phyloP scores from a whole-genome alignment of 805 yeast genomes.

The Yarrowia osloensis region DNA sequence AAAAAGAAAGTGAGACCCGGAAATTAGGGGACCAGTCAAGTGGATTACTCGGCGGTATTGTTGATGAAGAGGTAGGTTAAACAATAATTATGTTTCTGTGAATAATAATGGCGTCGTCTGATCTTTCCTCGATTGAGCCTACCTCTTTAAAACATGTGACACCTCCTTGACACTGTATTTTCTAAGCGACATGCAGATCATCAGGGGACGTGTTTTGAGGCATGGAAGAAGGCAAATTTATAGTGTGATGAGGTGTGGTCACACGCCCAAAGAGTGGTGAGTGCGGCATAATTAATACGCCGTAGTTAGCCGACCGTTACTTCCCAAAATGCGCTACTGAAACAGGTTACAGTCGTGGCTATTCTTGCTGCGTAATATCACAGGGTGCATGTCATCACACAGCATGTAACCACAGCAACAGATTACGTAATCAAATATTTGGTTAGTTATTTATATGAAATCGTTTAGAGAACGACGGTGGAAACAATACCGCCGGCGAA shows the following conservation, averaged over 20 bases:
- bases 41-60: neutral
- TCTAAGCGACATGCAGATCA: neutral
- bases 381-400: neutral
- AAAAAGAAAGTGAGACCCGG: neutral
- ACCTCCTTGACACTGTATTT: neutral
- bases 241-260: neutral
- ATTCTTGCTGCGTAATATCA: no score
- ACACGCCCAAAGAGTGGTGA: neutral
- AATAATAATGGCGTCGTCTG: no score
- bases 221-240: neutral
- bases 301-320: no score
- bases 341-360: no score
- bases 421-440: neutral
- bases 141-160: neutral
- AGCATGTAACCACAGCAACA: neutral
- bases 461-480: neutral
- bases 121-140: no score
- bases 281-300: no score
- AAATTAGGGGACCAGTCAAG: neutral
- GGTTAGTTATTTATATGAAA: neutral
- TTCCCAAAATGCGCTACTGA: no score
- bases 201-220: neutral
- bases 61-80: no score
- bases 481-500: conserved; percentile 7
- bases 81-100: no score